Base-by-base conservation (phyloP, 164 flowering plant species). In the Protea cynaroides region DNA sequence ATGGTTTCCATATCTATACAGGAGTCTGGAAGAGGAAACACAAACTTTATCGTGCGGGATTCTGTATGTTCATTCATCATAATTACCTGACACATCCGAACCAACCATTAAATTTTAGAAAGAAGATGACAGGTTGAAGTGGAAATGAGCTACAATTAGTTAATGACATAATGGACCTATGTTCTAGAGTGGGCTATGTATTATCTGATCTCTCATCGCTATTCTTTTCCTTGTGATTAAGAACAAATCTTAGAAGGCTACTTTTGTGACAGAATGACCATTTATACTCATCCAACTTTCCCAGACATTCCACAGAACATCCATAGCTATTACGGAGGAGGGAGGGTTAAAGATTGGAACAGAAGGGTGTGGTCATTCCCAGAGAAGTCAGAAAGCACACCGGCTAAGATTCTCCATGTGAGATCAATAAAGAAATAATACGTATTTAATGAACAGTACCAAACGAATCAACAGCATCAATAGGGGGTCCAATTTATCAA, bases 1-100 rank as follows among this genome's bases (percentile, higher is more conserved):
- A 85, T 67, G 64, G 88, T 71, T 74, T 82, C 90, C 85, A 89
- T 72, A 77, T 84, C 91, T 46, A 81, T 49, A 71, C 92, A 83
- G 52, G 81, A 78, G 72, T 93, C 92, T 2, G 86, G 72, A 57
- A 81, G 73, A 63, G 83, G 84, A 76, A 90, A 84, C 23, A 77
- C 80, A 68, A 93, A 65, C 75, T 93, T 93, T 17, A 84, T 74
- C 10, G 77, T 90, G 60, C 92, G 96, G 44, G 95, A 72, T 75
- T 90, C 95, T 50, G 81, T 80, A 8, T 86, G 81, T 56, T 89
- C 97, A 71, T 86, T 85, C 72, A 93, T 65, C 67, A 87, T 71
- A 51, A 90, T 63, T 57, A 90, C 86, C 98, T 92, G 86, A 65
- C 61, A 66, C 54, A 72, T 52, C 36, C 60, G 25, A 68, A 53